A percentile compares a stretch with the other conserved stretches of the same genome.
Conservation (phyloP, 176 grass and related monocot species). For the Ampelocalamus luodianensis region DNA sequence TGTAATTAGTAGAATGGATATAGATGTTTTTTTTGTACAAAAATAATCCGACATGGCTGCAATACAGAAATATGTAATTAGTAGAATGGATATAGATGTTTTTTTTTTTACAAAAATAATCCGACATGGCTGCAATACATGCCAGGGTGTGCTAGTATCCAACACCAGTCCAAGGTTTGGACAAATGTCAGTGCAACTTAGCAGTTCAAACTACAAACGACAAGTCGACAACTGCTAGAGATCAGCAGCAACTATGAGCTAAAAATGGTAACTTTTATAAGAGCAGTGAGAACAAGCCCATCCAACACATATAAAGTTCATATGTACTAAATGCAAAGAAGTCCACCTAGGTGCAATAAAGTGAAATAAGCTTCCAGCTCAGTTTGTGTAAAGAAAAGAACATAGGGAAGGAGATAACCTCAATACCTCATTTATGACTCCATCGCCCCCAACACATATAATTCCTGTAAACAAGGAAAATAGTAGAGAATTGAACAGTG, state of each 20-base stretch:
- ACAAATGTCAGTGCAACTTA: conserved; percentile 25
- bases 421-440: conserved; percentile 96
- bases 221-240: neutral
- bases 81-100: no score
- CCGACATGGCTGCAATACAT: neutral
- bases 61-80: no score
- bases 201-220: conserved; percentile 24
- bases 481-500: neutral
- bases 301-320: conserved; percentile 7
- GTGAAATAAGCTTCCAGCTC: neutral
- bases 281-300: neutral
- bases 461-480: conserved; percentile 58
- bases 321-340: conserved; percentile 6
- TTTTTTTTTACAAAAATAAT: neutral
- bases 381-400: conserved; percentile 28
- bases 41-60: no score
- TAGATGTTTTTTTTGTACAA: neutral
- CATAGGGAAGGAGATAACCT: conserved; percentile 39
- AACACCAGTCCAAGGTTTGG: conserved; percentile 6
- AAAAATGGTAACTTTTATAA: neutral
- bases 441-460: conserved; percentile 93
- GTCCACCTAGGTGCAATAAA: conserved; percentile 9
- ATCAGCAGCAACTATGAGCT: conserved; percentile 9
- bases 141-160: neutral
- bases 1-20: conserved; percentile 1